These are phyloP conservation scores for Nigrospora oryzae DNA, from an alignment of 2,329 filamentous ascomycete genomes.

Conservation along the genomic window DNA sequence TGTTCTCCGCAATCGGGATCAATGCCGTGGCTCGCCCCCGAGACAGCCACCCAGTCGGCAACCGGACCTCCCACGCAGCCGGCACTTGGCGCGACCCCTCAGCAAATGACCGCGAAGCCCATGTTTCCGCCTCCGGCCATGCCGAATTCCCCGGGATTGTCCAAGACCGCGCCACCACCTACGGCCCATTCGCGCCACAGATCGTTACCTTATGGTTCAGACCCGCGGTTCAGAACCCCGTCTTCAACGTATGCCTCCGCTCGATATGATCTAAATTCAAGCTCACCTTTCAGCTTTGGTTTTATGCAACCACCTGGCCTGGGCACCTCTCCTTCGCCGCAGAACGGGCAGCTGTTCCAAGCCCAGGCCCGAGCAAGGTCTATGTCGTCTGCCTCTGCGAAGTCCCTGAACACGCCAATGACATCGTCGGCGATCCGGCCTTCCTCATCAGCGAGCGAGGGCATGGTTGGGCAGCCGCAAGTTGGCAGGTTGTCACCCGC, in stretches of 20 bases:
- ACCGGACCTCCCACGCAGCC: conserved; percentile 1
- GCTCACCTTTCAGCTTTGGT: conserved; percentile 24
- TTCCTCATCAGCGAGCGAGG: conserved; percentile 23
- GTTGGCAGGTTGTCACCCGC: conserved; percentile 9
- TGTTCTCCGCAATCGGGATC: conserved; percentile 3
- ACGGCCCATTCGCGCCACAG: conserved; percentile 16
- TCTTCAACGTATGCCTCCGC: conserved; percentile 22
- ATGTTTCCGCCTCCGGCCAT: not conserved
- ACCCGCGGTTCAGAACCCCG: conserved; percentile 20
- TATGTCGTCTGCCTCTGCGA: conserved; percentile 20
- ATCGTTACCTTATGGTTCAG: conserved; percentile 17
- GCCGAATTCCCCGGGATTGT: not conserved
- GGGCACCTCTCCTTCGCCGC: conserved; percentile 21
- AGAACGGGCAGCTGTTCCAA: conserved; percentile 23
- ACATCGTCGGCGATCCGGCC: conserved; percentile 26
- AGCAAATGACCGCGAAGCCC: conserved; percentile 1
- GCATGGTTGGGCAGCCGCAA: conserved; percentile 14
- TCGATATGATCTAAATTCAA: conserved; percentile 17
- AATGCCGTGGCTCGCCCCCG: conserved; percentile 2
- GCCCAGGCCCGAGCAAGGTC: conserved; percentile 22
- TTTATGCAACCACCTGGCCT: conserved; percentile 22
- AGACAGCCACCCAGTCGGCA: conserved; percentile 4
- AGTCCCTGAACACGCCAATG: conserved; percentile 23
- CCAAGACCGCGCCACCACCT: not conserved
- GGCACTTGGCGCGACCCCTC: not conserved